phyloP scores from a whole-genome alignment of 768 basidiomycete species.

The Boletus reticuloceps region DNA sequence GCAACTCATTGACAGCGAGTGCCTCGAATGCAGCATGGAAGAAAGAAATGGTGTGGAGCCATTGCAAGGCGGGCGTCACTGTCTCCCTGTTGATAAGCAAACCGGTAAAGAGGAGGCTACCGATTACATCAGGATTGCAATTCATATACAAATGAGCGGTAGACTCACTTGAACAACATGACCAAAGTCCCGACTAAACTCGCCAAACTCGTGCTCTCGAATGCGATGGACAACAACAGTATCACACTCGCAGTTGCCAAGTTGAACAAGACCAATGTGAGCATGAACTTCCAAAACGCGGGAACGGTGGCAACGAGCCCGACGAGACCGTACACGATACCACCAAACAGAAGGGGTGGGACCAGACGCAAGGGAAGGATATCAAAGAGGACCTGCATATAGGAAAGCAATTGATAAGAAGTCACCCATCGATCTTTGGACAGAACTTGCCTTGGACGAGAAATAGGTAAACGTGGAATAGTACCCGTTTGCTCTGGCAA shows the following conservation, averaged over 20 bases:
- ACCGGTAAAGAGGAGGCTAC: slow-evolving; percentile 91
- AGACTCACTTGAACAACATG: slow-evolving; percentile 95
- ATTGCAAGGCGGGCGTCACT: slow-evolving; percentile 66
- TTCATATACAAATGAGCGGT: slow-evolving; percentile 1
- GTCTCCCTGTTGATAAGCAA: slow-evolving; percentile 92
- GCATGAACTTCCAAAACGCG: slow-evolving; percentile 97
- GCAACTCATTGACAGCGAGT: slow-evolving; percentile 94
- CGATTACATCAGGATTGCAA: slow-evolving; percentile 1
- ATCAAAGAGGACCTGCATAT: slow-evolving; percentile 82
- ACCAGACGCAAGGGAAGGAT: slow-evolving; percentile 93
- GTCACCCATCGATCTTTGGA: background rate
- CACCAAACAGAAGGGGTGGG: slow-evolving; percentile 92
- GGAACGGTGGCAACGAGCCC: slow-evolving; percentile 90
- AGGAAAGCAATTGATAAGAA: background rate
- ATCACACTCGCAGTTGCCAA: slow-evolving; percentile 92
- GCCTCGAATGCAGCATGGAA: slow-evolving; percentile 99
- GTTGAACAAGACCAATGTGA: slow-evolving; percentile 95
- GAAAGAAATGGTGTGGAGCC: slow-evolving; percentile 91
- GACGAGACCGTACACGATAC: slow-evolving; percentile 92
- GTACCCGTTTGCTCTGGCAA: slow-evolving; percentile 86
- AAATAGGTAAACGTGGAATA: slow-evolving; percentile 98
- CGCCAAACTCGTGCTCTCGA: slow-evolving; percentile 83
- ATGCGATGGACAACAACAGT: slow-evolving; percentile 84
- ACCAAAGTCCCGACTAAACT: slow-evolving; percentile 92
- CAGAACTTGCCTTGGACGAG: slow-evolving; percentile 69